Percentiles rank a stretch among this genome's conserved stretches.
phyloP scores from a whole-genome alignment of 1,284 basidiomycete species.

The Rhodotorula sp. region DNA sequence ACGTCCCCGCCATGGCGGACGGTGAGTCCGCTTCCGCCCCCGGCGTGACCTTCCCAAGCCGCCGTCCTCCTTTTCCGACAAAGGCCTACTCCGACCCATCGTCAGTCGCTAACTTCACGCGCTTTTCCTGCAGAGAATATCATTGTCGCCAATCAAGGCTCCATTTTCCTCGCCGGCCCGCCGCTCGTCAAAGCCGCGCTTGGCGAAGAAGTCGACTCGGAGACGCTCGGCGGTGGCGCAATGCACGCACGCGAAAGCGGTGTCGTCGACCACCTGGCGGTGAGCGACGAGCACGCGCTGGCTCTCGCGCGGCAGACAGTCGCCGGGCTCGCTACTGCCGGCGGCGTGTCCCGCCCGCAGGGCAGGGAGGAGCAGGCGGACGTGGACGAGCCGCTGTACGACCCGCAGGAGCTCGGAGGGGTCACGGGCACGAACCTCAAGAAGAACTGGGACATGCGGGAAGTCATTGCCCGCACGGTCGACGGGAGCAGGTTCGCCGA shows the following conservation, averaged over 20 bases:
- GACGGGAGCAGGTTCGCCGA: slow-evolving; percentile 90
- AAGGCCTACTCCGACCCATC: neutral
- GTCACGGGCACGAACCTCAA: slow-evolving; percentile 87
- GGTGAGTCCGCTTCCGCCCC: slow-evolving; percentile 6
- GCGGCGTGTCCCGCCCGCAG: slow-evolving; percentile 24
- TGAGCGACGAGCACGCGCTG: slow-evolving; percentile 85
- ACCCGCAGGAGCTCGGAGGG: slow-evolving; percentile 77
- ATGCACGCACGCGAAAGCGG: slow-evolving; percentile 95
- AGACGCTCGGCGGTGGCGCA: slow-evolving; percentile 80
- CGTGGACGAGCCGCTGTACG: slow-evolving; percentile 75
- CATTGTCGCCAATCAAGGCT: slow-evolving; percentile 89
- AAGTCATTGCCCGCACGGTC: slow-evolving; percentile 86
- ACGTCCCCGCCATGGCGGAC: slow-evolving; percentile 95
- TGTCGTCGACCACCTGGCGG: slow-evolving; percentile 88
- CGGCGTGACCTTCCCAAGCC: neutral
- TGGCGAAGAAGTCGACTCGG: slow-evolving; percentile 89
- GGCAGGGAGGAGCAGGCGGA: neutral
- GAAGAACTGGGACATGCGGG: slow-evolving; percentile 88
- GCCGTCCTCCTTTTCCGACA: no score
- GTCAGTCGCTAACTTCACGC: neutral
- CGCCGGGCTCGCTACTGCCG: slow-evolving; percentile 63
- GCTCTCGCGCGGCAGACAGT: slow-evolving; percentile 78
- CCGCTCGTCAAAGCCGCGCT: slow-evolving; percentile 94
- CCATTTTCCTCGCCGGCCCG: slow-evolving; percentile 93
- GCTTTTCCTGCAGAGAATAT: slow-evolving; percentile 65